These are phyloP conservation scores for Chlorella sp. DNA, from an alignment of 139 green algal genomes.

Conservation along the genomic window DNA sequence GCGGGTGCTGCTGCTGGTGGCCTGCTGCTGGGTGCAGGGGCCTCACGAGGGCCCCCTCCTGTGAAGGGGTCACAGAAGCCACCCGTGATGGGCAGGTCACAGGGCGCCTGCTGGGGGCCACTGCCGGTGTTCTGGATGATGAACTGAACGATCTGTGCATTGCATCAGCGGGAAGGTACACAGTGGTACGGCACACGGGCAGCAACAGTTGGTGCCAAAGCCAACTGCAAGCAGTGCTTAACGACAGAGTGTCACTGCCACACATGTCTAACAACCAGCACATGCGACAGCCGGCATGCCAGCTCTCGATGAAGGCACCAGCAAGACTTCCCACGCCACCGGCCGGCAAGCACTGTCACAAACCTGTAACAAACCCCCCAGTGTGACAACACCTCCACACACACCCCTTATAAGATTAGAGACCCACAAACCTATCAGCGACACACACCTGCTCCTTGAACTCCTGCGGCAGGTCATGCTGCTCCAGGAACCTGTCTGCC, in stretches of 20 bases:
- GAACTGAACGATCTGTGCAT: slow-evolving; percentile 81
- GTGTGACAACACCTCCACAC: background rate
- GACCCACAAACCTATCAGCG: background rate
- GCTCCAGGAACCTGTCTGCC: slow-evolving; percentile 79
- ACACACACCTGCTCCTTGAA: slow-evolving; percentile 58
- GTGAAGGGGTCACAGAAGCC: slow-evolving; percentile 52
- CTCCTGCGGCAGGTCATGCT: slow-evolving; percentile 65
- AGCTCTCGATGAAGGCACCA: background rate
- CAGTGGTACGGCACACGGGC: background rate
- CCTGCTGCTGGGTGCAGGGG: no score
- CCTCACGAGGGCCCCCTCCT: no score
- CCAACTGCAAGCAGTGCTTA: no score
- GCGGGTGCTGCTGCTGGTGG: background rate
- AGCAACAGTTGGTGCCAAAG: no score
- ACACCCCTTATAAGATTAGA: background rate
- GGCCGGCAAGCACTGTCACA: background rate
- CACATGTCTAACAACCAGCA: no score
- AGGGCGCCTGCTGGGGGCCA: background rate
- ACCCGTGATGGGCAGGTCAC: slow-evolving; percentile 21
- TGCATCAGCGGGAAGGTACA: background rate
- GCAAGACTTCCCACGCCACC: background rate
- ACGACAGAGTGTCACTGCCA: no score
- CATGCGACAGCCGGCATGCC: no score
- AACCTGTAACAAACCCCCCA: background rate
- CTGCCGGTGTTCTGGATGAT: slow-evolving; percentile 67